Evolutionary conservation across 192 early-diverging fungal genomes (phyloP).

Genomic region (Funneliformis geosporum): DNA sequence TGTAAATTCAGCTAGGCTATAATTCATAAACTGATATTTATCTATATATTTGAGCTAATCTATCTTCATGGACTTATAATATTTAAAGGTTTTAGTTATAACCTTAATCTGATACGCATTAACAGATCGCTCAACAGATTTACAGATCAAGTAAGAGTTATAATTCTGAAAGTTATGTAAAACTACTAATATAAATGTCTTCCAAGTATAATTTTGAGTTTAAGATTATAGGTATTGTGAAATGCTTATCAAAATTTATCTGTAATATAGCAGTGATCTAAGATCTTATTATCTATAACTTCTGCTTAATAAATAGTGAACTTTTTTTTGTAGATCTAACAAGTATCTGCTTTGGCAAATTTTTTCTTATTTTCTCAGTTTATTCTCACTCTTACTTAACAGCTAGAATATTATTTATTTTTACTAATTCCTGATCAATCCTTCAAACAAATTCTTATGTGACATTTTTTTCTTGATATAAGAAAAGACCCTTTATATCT

Average conservation of each 20-base stretch:
- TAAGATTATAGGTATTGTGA: too few relatives aligned
- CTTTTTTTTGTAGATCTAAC: slow-evolving; percentile 18
- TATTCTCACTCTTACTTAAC: not conserved
- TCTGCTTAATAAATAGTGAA: too few relatives aligned
- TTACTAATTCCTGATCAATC: not conserved
- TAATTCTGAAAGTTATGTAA: too few relatives aligned
- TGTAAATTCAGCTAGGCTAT: too few relatives aligned
- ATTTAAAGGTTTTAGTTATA: not conserved
- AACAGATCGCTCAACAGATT: not conserved
- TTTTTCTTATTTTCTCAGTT: not conserved
- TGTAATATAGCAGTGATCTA: too few relatives aligned
- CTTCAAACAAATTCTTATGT: not conserved
- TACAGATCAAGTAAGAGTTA: not conserved
- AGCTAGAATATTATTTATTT: slow-evolving; percentile 12
- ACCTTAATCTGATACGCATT: not conserved
- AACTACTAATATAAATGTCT: too few relatives aligned
- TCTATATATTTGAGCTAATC: not conserved
- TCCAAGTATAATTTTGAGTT: too few relatives aligned
- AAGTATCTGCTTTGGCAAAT: slow-evolving; percentile 7
- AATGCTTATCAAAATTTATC: too few relatives aligned
- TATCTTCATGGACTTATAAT: not conserved
- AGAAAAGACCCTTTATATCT: not conserved
- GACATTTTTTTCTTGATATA: not conserved
- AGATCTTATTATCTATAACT: not conserved
- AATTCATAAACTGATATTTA: not conserved